Base-by-base conservation (phyloP, 495 filamentous ascomycete species). In the Podospora sp. region DNA sequence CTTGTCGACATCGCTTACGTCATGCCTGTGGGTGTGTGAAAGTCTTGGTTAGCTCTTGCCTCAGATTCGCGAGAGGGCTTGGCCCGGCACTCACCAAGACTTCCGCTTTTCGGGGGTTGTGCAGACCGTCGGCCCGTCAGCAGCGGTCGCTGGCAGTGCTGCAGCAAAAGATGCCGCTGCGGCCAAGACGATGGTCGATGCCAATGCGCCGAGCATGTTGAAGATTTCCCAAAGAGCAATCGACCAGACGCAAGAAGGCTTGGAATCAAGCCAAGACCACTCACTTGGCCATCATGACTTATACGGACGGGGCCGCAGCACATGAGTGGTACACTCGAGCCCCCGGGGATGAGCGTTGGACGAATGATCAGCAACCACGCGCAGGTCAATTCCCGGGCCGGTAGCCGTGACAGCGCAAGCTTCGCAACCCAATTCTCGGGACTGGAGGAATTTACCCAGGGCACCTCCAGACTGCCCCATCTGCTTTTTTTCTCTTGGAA, bases 1-100 rank as follows among this genome's bases (percentile, higher is more conserved):
- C 36, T 62, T 40, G 36, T 62, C 59, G 29, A 21, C 12, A 20
- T 49, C 33, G 21, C 36, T 62, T 18, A 62, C 36, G 35, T 62
- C 36, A 35, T 49, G 59, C 59, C 59, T 62, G n/a, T 4, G 21
- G 14, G 49, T 4, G 40, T 46, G 9, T 46, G 11, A 2, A 46
- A 18, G 40, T 6, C 40, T 46, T 46, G 40, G 40, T 46, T 46
- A 46, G 40, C 16, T 46, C 40, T 14, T 46, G 9, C 40, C 40
- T 14, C 40, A 46, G 40, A 46, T 46, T 46, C 16, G 40, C 40
- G 16, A 46, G 2, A 2, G 5, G 14, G 40, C 40, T 11, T 6
- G 14, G 40, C 40, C 16, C 16, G 40, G 52, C 52, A 55, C 52
- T 22, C 20, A 55, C 52, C 52, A 55, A 3, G 52, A 55, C 7